These are phyloP conservation scores for Penicillium pulvis DNA, from an alignment of 495 filamentous ascomycete species.

Conservation along the genomic window DNA sequence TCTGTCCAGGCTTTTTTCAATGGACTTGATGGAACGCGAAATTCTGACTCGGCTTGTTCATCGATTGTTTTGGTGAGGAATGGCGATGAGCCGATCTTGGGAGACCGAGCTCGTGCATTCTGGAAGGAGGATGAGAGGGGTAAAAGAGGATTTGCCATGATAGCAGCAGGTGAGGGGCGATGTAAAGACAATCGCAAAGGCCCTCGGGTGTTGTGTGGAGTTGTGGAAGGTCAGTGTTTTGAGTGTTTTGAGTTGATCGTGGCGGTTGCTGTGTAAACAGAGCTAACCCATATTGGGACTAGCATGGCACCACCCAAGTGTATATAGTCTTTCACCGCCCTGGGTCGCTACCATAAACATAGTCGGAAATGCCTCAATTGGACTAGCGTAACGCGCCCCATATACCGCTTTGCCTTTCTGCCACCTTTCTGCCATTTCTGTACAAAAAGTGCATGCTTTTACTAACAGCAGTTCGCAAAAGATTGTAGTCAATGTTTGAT, in stretches of 20 bases:
- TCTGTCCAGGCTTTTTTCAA: constrained; percentile 31
- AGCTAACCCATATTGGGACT: constrained; percentile 35
- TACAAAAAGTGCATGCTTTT: too few species aligned
- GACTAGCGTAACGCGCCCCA: not conserved
- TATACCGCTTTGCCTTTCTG: not conserved
- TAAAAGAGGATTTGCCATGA: constrained; percentile 50
- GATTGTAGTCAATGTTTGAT: too few species aligned
- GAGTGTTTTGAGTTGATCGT: constrained; percentile 29
- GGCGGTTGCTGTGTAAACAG: constrained; percentile 49
- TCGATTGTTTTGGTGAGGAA: constrained; percentile 30
- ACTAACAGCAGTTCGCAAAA: too few species aligned
- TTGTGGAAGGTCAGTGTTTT: not conserved
- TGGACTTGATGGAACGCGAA: constrained; percentile 37
- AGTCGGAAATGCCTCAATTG: not conserved
- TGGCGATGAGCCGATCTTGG: constrained; percentile 30
- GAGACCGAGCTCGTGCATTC: constrained; percentile 43
- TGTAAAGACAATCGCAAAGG: not conserved
- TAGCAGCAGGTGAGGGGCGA: not conserved
- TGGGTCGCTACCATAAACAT: not conserved
- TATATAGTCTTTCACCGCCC: not conserved
- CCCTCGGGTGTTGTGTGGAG: not conserved
- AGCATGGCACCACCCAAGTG: constrained; percentile 1
- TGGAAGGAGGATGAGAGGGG: constrained; percentile 46
- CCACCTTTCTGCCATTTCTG: too few species aligned
- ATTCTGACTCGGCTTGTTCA: constrained; percentile 34